These are phyloP conservation scores for Adansonia madagascariensis DNA, from an alignment of 441 rosid species.

Conservation along the genomic window DNA sequence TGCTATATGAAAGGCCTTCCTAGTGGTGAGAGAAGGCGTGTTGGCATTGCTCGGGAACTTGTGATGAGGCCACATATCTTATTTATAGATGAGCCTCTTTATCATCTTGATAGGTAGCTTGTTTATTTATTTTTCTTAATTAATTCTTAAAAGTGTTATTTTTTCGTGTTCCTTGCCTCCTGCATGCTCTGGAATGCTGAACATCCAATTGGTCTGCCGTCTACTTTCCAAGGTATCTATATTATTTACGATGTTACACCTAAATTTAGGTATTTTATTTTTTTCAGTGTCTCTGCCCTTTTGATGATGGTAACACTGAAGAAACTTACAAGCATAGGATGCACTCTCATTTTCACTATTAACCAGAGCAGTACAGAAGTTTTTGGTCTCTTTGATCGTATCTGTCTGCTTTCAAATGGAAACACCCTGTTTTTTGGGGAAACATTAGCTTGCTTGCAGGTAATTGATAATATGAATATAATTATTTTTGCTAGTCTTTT, in stretches of 20 bases:
- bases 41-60: constrained; percentile 92
- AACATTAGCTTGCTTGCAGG: constrained; percentile 98
- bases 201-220: constrained; percentile 3
- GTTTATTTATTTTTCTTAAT: not conserved
- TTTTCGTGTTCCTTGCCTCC: not conserved
- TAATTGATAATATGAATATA: constrained; percentile 30
- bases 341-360: constrained; percentile 89
- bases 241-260: constrained; percentile 23
- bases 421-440: constrained; percentile 94
- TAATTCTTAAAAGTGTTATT: not conserved
- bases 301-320: constrained; percentile 97
- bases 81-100: constrained; percentile 97
- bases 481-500: constrained; percentile 21
- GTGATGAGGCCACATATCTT: constrained; percentile 93
- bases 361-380: constrained; percentile 98
- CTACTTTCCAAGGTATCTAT: constrained; percentile 11
- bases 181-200: not conserved
- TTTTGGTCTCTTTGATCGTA: constrained; percentile 96
- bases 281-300: constrained; percentile 86
- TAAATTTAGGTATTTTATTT: constrained; percentile 25
- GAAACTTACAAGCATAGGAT: constrained; percentile 95
- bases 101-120: constrained; percentile 89
- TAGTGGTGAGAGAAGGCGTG: constrained; percentile 95
- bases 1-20: constrained; percentile 94
- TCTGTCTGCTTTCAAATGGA: constrained; percentile 95